Evolutionary conservation across 2,329 filamentous ascomycete genomes (phyloP), one percentile per base, ranked within the genome.

Genomic region (Thielaviopsis euricoi): DNA sequence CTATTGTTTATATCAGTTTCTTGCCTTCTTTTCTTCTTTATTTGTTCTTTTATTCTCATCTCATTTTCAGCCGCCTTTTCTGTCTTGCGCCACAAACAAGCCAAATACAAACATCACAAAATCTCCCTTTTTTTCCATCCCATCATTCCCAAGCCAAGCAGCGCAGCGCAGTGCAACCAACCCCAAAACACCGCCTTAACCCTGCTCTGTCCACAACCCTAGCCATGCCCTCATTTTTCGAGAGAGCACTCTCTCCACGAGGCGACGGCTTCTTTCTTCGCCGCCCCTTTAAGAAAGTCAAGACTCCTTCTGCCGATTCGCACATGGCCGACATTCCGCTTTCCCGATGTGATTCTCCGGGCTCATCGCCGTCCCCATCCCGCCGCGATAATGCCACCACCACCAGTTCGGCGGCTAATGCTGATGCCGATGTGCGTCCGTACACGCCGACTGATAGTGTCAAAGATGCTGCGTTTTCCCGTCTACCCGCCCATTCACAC

Each of bases 261-360:
- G 56, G 56, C 19, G 56, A 58, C 12, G 33, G 51, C 51, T 58
- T 58, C 56, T 58, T 58, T 29, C 51, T 58, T 6, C 56, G 56
- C 19, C 56, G 56, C 23, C 49, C 56, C 22, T 58, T 58, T 22
- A 58, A 58, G 49, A 58, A 54, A 37, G 56, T 50, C 52, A 58
- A 58, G 43, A 58, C 56, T 13, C 56, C 56, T 26, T 29, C 51
- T 21, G 6, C 3, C 10, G 55, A 55, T 50, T 22, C 57, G 2
- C 50, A 51, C 29, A 60, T 60, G 58, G 23, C 55, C 22, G 52
- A 57, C 10, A 60, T 58, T n/a, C 55, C 55, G 7, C 55, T 60
- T 29, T 60, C 58, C 17, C 33, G 33, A 9, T 53, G 52, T 6
- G 52, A 21, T 9, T 56, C 55, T 13, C 29, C 52, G 9, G 51